phyloP scores from a whole-genome alignment of 768 basidiomycete genomes.

The Mycena kentingensis region DNA sequence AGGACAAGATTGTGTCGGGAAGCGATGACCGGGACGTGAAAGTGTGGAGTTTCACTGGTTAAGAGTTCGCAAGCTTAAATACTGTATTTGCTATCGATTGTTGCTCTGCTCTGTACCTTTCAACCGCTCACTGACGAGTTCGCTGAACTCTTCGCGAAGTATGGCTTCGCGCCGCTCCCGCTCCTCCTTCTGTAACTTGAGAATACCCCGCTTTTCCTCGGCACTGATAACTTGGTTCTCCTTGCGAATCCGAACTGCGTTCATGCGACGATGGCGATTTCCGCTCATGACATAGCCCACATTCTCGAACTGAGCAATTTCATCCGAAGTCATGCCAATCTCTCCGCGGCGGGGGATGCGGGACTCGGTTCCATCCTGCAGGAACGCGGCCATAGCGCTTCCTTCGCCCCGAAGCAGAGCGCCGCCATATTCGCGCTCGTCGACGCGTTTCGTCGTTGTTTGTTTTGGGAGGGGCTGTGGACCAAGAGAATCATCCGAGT shows the following conservation, averaged over 20 bases:
- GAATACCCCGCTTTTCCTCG: constrained; percentile 94
- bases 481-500: constrained; percentile 64
- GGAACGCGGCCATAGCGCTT: constrained; percentile 96
- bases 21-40: constrained; percentile 89
- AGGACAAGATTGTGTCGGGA: constrained; percentile 96
- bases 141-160: constrained; percentile 86
- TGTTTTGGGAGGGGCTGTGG: constrained; percentile 64
- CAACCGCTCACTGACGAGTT: constrained; percentile 75
- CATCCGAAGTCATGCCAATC: constrained; percentile 86
- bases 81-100: background rate
- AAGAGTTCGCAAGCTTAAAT: constrained; percentile 8
- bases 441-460: constrained; percentile 53
- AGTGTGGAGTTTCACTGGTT: constrained; percentile 74
- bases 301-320: constrained; percentile 85
- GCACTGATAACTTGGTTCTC: constrained; percentile 99
- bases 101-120: constrained; percentile 43
- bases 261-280: constrained; percentile 93
- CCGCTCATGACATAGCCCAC: constrained; percentile 99
- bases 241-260: constrained; percentile 97
- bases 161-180: constrained; percentile 87
- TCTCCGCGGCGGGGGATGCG: constrained; percentile 99
- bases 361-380: constrained; percentile 76
- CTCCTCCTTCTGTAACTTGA: constrained; percentile 95
- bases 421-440: constrained; percentile 87
- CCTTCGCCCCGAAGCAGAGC: constrained; percentile 93